Evolutionary conservation across 352 stramenopile genomes (phyloP).

Genomic region (Phytophthora fragariae): DNA sequence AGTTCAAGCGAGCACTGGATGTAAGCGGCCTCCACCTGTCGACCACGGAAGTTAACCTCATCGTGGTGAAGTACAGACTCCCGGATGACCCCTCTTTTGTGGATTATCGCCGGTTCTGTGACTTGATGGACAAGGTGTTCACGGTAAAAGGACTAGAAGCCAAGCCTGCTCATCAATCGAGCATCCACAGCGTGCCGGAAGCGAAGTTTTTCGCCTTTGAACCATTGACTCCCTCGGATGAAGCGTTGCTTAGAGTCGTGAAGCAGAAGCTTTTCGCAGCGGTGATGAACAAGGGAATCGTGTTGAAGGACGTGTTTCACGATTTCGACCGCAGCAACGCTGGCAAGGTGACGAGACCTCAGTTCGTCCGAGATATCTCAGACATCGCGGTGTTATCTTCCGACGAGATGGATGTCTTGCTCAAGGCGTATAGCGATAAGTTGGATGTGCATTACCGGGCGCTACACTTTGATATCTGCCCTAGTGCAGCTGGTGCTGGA

Average conservation of each 20-base stretch:
- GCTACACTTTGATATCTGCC: slow-evolving; percentile 77
- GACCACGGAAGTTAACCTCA: slow-evolving; percentile 53
- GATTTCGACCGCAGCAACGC: slow-evolving; percentile 89
- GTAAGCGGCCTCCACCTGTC: slow-evolving; percentile 76
- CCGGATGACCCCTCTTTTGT: slow-evolving; percentile 68
- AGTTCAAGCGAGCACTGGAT: slow-evolving; percentile 85
- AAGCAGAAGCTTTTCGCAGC: slow-evolving; percentile 69
- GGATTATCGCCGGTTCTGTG: slow-evolving; percentile 84
- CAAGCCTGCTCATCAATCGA: slow-evolving; percentile 48
- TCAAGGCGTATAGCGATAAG: slow-evolving; percentile 78
- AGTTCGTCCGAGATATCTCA: slow-evolving; percentile 79
- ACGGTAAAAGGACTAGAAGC: slow-evolving; percentile 79
- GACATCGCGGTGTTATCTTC: slow-evolving; percentile 65
- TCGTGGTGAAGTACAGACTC: slow-evolving; percentile 78
- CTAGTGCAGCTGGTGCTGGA: slow-evolving; percentile 42
- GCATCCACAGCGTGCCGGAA: slow-evolving; percentile 38
- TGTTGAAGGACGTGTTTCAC: slow-evolving; percentile 90
- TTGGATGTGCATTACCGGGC: slow-evolving; percentile 83
- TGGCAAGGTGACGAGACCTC: slow-evolving; percentile 81
- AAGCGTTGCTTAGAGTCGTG: slow-evolving; percentile 40
- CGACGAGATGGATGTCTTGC: slow-evolving; percentile 61
- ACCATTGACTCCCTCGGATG: slow-evolving; percentile 43
- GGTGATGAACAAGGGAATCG: slow-evolving; percentile 81
- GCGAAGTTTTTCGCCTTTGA: slow-evolving; percentile 49
- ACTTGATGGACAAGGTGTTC: slow-evolving; percentile 87